These are phyloP conservation scores for Fraxinus greggii DNA, from an alignment of 305 asterid genomes.

Conservation along the genomic window DNA sequence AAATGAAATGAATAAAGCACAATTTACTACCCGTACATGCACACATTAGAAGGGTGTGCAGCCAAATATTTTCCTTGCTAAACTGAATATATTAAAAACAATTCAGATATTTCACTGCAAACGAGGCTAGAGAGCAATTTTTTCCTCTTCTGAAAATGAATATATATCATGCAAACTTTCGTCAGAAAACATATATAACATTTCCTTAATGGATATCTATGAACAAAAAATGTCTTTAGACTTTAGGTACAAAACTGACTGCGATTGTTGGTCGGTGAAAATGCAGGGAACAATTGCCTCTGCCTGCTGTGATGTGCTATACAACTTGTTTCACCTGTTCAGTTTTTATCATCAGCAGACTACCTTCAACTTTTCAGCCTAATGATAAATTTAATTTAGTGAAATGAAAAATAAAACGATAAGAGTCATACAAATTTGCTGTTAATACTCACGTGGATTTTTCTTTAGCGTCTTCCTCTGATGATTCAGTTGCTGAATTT, in stretches of 20 bases:
- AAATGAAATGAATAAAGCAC: background rate
- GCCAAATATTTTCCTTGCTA: background rate
- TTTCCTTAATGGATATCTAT: too few species aligned
- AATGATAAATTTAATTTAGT: background rate
- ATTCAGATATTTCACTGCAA: background rate
- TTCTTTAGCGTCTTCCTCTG: conserved; percentile 52
- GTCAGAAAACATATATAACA: background rate
- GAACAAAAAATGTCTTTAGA: background rate
- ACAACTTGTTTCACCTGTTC: background rate
- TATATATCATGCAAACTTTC: background rate
- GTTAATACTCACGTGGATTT: conserved; percentile 49
- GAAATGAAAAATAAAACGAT: background rate
- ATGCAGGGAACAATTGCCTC: background rate
- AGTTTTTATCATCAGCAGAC: conserved; percentile 13
- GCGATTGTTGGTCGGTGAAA: background rate
- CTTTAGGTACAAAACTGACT: conserved; percentile 31
- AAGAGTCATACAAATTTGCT: background rate
- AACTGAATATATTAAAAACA: background rate
- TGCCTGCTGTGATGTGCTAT: background rate
- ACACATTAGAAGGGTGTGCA: background rate
- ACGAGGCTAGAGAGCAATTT: background rate
- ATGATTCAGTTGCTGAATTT: conserved; percentile 45
- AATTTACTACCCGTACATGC: background rate
- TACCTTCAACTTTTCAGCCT: conserved; percentile 38
- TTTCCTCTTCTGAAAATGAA: background rate